Evolutionary conservation across 2,329 filamentous ascomycete genomes (phyloP), one percentile per base, ranked within the genome.

Genomic region (Botrytis hyacinthi): DNA sequence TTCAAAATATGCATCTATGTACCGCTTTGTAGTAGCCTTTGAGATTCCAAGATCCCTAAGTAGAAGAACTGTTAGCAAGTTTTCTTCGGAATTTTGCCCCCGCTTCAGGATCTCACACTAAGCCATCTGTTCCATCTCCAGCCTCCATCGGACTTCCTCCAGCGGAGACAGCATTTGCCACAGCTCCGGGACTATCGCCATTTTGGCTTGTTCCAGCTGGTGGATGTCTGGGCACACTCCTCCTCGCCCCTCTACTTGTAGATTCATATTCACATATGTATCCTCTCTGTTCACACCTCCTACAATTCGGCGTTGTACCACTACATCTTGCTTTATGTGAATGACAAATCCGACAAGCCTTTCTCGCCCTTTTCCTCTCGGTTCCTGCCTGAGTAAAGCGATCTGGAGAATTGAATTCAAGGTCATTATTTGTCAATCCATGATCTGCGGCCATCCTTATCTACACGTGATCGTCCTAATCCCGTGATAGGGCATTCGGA

Each of bases 201-300:
- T 26, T 68, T 60, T 68, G 70, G 12, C 70, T 72, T 18, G 48
- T 59, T 26, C 40, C 29, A 22, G 62, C 8, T 18, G 70, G 70
- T 46, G 57, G 44, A 29, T 72, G 70, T 60, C 70, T 72, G 6
- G 70, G 62, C 3, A 68, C 62, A 37, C 61, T 68, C 42, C 70
- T 68, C 51, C 70, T 72, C 26, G n/a, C 40, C 32, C 70, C 70
- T 46, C 62, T 57, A 20, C 61, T 46, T 8, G 48, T 60, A 37
- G 70, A 72, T 72, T 72, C 70, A 46, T 72, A 72, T 60, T 72
- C 70, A 40, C 70, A 72, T 46, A 60, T 46, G 42, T 72, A 72
- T 29, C 62, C 70, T 29, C 62, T 60, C 70, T 72, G 70, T 67
- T 68, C 70, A 59, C 70, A 68, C 29, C 70, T 68, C 51, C 62